Base-by-base conservation (phyloP, 2,329 filamentous ascomycete species). In the Lachnellula arida region DNA sequence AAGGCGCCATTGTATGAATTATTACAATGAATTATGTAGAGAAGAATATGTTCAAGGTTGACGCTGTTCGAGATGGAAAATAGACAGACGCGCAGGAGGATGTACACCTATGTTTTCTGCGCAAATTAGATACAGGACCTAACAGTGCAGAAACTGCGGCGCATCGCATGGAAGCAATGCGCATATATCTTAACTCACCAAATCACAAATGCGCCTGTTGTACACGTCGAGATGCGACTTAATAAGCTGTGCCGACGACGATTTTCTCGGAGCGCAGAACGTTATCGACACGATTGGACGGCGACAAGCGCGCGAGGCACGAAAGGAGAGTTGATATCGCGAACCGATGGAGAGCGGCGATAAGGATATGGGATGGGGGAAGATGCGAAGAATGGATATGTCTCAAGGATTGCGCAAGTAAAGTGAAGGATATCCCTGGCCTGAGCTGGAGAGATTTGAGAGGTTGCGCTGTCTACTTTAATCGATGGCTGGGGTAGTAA, bases 1-100 rank as follows among this genome's bases (percentile, higher is more conserved):
- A 56, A 28, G 53, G 52, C 48, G 60, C 60, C 67, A 68, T 67
- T 61, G 46, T 44, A 47, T 47, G 44, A 28, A 25, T 14, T 15
- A 47, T 32, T 34, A 32, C 17, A 47, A 9, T 5, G 22, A n/a
- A 34, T 28, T 28, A 39, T 39, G 35, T 39, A 28, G 47, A 11
- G 42, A 49, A 37, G 19, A 22, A 14, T 48, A 49, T 28, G 34
- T 37, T 35, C n/a, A 50, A 28, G 43, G 32, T 44, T 34, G 35
- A 49, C 17, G 39, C 7, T 22, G 37, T 50, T 46, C 46, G 50
- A 53, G 39, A 35, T 56, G 47, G 56, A 53, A 43, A 28, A 15
- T 50, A 4, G 43, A 52, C 52, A 12, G 51, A 28, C 46, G 28
- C 34, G 44, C 7, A 44, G 44, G 23, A 28, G 7, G 37, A 40